Evolutionary conservation across 257 asterid genomes (phyloP).

Genomic region (Lithospermum erythrorhizon): DNA sequence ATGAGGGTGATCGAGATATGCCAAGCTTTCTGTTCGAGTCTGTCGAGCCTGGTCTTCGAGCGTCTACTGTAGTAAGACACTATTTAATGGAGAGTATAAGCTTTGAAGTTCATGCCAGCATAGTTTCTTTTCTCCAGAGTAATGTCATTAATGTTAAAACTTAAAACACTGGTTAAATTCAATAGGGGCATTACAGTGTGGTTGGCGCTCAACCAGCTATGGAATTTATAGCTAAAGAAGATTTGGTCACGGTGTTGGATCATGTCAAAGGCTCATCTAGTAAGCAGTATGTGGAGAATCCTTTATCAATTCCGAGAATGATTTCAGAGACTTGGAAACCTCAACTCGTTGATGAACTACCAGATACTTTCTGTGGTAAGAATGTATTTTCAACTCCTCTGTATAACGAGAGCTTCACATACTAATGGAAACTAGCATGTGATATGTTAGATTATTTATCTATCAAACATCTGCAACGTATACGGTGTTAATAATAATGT

Average conservation of each 20-base stretch:
- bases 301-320: conserved; percentile 52
- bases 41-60: conserved; percentile 59
- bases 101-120: neutral
- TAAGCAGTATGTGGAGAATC: conserved; percentile 56
- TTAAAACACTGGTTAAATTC: conserved; percentile 1
- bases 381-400: neutral
- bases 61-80: conserved; percentile 53
- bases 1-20: conserved; percentile 80
- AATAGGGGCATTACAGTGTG: conserved; percentile 83
- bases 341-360: conserved; percentile 51
- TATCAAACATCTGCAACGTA: too few relatives aligned
- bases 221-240: conserved; percentile 73
- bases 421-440: too few relatives aligned
- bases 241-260: conserved; percentile 55
- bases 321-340: conserved; percentile 74
- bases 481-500: too few relatives aligned
- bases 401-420: too few relatives aligned
- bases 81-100: neutral
- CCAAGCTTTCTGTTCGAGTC: conserved; percentile 92
- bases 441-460: too few relatives aligned
- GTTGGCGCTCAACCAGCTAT: conserved; percentile 77
- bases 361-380: conserved; percentile 81
- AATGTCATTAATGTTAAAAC: neutral
- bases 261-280: conserved; percentile 37
- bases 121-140: neutral